A percentile compares a stretch with the other conserved stretches of the same genome.
Evolutionary conservation across 371 early-diverging fungal species (phyloP).

Genomic region (Zychaea mexicana): DNA sequence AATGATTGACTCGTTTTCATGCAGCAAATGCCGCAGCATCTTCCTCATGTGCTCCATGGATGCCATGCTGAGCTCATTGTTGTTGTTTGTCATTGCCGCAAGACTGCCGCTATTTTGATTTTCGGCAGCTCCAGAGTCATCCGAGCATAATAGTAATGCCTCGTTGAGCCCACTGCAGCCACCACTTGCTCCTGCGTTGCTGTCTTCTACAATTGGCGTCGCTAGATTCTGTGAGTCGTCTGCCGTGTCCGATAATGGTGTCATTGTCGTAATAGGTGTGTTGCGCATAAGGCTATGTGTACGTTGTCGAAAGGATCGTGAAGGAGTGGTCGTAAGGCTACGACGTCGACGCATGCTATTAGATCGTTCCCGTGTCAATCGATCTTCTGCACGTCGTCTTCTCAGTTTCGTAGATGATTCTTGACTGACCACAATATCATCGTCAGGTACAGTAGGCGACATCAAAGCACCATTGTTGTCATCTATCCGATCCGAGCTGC

Average conservation of each 20-base stretch:
- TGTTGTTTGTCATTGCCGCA: constrained; percentile 17
- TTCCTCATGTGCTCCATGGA: constrained; percentile 65
- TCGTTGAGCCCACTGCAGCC: not conserved
- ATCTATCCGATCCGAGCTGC: constrained; percentile 6
- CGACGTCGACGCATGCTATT: constrained; percentile 20
- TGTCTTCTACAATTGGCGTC: not conserved
- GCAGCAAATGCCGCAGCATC: constrained; percentile 57
- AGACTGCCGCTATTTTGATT: not conserved
- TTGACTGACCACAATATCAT: constrained; percentile 8
- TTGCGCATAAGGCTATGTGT: constrained; percentile 47
- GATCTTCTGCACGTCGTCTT: constrained; percentile 14
- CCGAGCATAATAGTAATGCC: not conserved
- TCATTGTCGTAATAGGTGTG: constrained; percentile 29
- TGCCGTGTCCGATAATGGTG: not conserved
- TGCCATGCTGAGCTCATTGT: constrained; percentile 58
- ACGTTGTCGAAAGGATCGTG: constrained; percentile 25
- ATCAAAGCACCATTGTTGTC: constrained; percentile 4
- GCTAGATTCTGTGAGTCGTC: not conserved
- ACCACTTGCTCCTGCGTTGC: not conserved
- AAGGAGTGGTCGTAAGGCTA: constrained; percentile 11
- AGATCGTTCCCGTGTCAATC: constrained; percentile 18
- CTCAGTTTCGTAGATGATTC: constrained; percentile 6
- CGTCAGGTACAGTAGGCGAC: constrained; percentile 1
- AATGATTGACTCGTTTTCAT: constrained; percentile 56
- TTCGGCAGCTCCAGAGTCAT: not conserved